Evolutionary conservation across 495 filamentous ascomycete genomes (phyloP).

Genomic region (Penicillium macrosclerotiorum): DNA sequence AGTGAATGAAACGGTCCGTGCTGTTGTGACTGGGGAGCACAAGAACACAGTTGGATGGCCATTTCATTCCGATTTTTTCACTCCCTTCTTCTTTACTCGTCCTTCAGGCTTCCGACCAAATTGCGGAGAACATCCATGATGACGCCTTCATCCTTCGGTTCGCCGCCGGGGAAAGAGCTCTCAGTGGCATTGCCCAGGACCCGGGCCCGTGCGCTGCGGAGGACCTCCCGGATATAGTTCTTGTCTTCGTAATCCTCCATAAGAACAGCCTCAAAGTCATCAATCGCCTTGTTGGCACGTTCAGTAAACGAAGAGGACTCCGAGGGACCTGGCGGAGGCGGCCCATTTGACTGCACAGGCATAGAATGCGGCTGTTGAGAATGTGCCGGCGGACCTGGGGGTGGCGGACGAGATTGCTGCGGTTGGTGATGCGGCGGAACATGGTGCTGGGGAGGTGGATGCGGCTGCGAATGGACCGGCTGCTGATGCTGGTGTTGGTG

Average conservation of each 20-base stretch:
- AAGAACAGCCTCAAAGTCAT: slow-evolving; percentile 47
- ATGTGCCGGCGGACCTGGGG: slow-evolving; percentile 30
- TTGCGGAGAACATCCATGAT: slow-evolving; percentile 43
- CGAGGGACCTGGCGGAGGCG: slow-evolving; percentile 50
- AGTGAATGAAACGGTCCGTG: too few species aligned
- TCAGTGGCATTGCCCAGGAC: slow-evolving; percentile 40
- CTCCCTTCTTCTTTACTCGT: slow-evolving; percentile 24
- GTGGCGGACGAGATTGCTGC: slow-evolving; percentile 31
- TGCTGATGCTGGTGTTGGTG: slow-evolving; percentile 20
- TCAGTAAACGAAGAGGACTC: slow-evolving; percentile 46
- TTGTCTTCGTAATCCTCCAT: slow-evolving; percentile 52
- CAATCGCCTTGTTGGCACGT: slow-evolving; percentile 48
- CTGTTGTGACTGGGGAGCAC: too few species aligned
- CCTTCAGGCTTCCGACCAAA: slow-evolving; percentile 43
- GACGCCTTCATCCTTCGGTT: slow-evolving; percentile 47
- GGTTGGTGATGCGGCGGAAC: slow-evolving; percentile 15
- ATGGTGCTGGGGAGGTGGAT: slow-evolving; percentile 12
- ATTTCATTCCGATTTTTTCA: too few species aligned
- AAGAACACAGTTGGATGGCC: too few species aligned
- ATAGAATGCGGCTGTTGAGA: slow-evolving; percentile 28
- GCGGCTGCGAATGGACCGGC: slow-evolving; percentile 16
- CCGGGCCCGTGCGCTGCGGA: slow-evolving; percentile 49
- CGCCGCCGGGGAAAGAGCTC: slow-evolving; percentile 48
- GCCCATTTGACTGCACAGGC: slow-evolving; percentile 15
- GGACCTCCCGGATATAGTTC: slow-evolving; percentile 50